Base-by-base conservation (phyloP, 192 early-diverging fungal species). In the Entrophospora sp. region DNA sequence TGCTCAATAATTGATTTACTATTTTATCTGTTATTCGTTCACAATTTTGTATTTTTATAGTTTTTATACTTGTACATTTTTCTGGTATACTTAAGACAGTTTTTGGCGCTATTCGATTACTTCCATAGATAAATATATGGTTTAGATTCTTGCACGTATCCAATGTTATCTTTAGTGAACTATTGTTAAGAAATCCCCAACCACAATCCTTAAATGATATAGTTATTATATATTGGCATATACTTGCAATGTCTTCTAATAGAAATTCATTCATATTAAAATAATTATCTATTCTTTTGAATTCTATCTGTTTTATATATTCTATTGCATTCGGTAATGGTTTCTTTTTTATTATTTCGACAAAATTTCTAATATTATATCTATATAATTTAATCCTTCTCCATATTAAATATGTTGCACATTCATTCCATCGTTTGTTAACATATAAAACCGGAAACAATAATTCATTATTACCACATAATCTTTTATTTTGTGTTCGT, bases 1-100 rank as follows among this genome's bases (percentile, higher is more conserved):
- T 49, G 20, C 48, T 49, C 9, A 49, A 5, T 49, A 49, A 49
- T 49, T 49, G 48, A 49, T 49, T 49, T 49, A 49, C 18, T 49
- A 49, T 22, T 40, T 40, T 40, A 40, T 40, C 38, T 40, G 38
- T 40, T 40, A 40, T 40, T 40, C 38, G 38, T 40, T 40, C 38
- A 14, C 38, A 40, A 40, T 40, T 40, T 40, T 40, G 38, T 40
- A 40, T 40, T n/a, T n/a, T n/a, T n/a, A n/a, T n/a, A n/a, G n/a
- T n/a, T 40, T 40, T 40, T 40, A 40, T 40, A 40, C 38, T 40
- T 40, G 38, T 40, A 40, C 38, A 40, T 40, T 40, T 40, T 40
- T 40, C 38, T 40, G 38, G 38, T 40, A 40, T 40, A 40, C 38
- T 40, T 40, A n/a, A n/a, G n/a, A n/a, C n/a, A n/a, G n/a, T n/a